These are phyloP conservation scores for Boletus coccyginus DNA, from an alignment of 768 basidiomycete species.

Conservation along the genomic window DNA sequence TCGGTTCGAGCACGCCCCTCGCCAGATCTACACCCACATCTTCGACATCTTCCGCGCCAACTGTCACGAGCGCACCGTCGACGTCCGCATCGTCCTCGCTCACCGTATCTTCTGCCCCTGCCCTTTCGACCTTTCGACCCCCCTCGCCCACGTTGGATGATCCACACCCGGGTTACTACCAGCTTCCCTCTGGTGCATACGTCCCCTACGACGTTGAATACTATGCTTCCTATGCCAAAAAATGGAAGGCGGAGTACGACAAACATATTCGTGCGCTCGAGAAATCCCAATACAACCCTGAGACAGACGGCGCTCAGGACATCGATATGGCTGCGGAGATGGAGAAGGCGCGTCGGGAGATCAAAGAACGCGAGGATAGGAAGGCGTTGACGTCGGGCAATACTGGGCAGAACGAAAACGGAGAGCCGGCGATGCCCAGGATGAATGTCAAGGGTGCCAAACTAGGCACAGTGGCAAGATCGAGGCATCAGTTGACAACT, in stretches of 20 bases:
- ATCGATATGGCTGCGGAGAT: slow-evolving; percentile 72
- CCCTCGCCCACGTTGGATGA: slow-evolving; percentile 75
- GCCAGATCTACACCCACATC: neutral
- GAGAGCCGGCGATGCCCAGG: slow-evolving; percentile 55
- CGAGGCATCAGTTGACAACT: slow-evolving; percentile 77
- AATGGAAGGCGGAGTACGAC: slow-evolving; percentile 74
- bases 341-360: slow-evolving; percentile 72
- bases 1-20: slow-evolving; percentile 37
- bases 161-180: slow-evolving; percentile 85
- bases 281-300: slow-evolving; percentile 59
- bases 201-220: slow-evolving; percentile 69
- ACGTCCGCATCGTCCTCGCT: slow-evolving; percentile 68
- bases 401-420: slow-evolving; percentile 37
- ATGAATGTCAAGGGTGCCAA: slow-evolving; percentile 87
- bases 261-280: slow-evolving; percentile 70
- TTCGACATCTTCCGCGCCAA: neutral
- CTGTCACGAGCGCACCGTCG: slow-evolving; percentile 44
- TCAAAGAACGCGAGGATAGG: slow-evolving; percentile 71
- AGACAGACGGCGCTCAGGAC: slow-evolving; percentile 45
- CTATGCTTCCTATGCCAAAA: slow-evolving; percentile 63
- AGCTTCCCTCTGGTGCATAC: slow-evolving; percentile 78
- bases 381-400: slow-evolving; percentile 73
- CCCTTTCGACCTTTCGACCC: slow-evolving; percentile 60
- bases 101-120: slow-evolving; percentile 65
- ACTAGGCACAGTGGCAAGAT: slow-evolving; percentile 62